Base-by-base conservation (phyloP, 139 green algal genomes). In the Axilococcus clingmanii region DNA sequence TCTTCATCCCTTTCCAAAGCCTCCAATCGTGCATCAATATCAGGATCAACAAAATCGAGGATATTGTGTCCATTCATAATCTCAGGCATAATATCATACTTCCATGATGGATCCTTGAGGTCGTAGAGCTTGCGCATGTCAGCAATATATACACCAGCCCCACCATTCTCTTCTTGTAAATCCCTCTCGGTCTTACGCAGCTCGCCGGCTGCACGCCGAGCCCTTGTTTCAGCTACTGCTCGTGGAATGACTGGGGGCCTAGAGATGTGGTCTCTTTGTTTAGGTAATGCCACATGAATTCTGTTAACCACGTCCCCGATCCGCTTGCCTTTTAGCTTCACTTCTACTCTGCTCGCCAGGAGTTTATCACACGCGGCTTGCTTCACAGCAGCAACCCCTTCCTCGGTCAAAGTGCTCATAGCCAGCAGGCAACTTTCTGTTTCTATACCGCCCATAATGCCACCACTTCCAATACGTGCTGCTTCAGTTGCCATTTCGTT, bases 51-150 rank as follows among this genome's bases (percentile, higher is more conserved):
- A 54, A 95, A 99, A 72, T 99, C 92, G 24, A 59, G 68, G 23
- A 99, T 64, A 71, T 99, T 99, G 67, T 96, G 81, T 9, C 92
- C 92, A 57, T 97, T 79, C 35, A 89, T 60, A 54, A 96, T 91
- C 79, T 99, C 92, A 0, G 92, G 92, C 72, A 97, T 84, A 68
- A 95, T 90, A 80, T 99, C 92, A 48, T 93, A 83, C 71, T 87
- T 87, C 88, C 88, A 95, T 27, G 41, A 57, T 2, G 76, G 60
- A 47, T 94, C 55, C 38, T 77, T 72, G 36, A 98, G 76, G 30
- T 84, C 41, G 68, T 93, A 97, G 31, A 76, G 62, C 79, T 96
- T 93, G 40, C 79, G 74, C 52, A 90, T 45, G 63, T 97, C 88
- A 27, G 71, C 59, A 28, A 49, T 82, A 78, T 98, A 98, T 46